Percentiles rank a stretch among this genome's conserved stretches.
These are phyloP conservation scores for Tephrocybe sp. DNA, from an alignment of 768 basidiomycete species.

Conservation along the genomic window DNA sequence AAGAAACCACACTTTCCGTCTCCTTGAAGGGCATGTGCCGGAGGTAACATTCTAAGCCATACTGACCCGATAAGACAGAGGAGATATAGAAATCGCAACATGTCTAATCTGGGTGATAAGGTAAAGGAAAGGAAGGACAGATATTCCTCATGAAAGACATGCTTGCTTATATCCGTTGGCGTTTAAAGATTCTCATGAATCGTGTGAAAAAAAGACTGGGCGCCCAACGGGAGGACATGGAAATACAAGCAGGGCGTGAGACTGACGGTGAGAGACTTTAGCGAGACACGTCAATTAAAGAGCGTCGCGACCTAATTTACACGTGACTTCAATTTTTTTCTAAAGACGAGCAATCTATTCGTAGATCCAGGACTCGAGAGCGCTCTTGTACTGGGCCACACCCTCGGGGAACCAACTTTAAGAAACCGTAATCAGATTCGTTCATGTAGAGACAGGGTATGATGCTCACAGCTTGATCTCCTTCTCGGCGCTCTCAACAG, in stretches of 20 bases:
- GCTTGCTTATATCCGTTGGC: constrained; percentile 4
- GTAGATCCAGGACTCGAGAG: constrained; percentile 71
- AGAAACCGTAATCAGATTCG: constrained; percentile 7
- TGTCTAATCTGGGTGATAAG: not conserved
- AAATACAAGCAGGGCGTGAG: constrained; percentile 18
- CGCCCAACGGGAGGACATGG: constrained; percentile 22
- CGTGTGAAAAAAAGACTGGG: constrained; percentile 12
- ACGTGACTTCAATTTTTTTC: constrained; percentile 17
- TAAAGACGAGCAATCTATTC: constrained; percentile 47
- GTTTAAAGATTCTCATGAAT: constrained; percentile 3
- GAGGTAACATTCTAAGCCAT: constrained; percentile 19
- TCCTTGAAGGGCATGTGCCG: constrained; percentile 31
- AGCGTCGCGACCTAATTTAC: constrained; percentile 11
- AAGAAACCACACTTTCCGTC: constrained; percentile 40
- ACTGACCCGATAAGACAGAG: constrained; percentile 13
- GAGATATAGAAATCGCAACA: constrained; percentile 14
- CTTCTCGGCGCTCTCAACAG: constrained; percentile 87
- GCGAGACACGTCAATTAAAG: constrained; percentile 11
- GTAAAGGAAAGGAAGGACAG: not conserved
- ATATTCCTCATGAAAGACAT: constrained; percentile 1
- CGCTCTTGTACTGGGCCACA: constrained; percentile 64
- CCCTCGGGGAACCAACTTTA: constrained; percentile 92
- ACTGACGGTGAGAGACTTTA: not conserved
- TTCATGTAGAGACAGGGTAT: constrained; percentile 1
- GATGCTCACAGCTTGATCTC: constrained; percentile 84